Base-by-base conservation (phyloP, 2,329 filamentous ascomycete genomes). In the Talaromyces albobiverticillius region DNA sequence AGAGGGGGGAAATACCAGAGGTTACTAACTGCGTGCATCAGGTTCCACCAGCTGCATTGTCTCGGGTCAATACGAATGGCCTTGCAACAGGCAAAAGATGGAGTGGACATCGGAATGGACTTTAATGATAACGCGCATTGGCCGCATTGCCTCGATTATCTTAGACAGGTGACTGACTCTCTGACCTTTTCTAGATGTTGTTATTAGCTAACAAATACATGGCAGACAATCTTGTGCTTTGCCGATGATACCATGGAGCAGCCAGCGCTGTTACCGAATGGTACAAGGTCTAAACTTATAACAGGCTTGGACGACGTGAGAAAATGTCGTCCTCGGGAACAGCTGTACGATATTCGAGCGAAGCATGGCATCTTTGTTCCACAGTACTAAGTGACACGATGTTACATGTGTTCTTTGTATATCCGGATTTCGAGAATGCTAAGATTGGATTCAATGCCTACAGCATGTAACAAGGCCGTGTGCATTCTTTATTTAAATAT, bases 31-130 rank as follows among this genome's bases (percentile, higher is more conserved):
- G 10, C 26, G 5, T 6, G 10, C 2, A n/a, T 10, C 42, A 45
- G 42, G 42, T 45, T 45, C n/a, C 42, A 45, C 16, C 42, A 45
- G n/a, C 42, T 45, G 25, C 42, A 45, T n/a, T 45, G 42, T 13
- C 10, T 45, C 22, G 23, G 6, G 26, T 45, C 42, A 29, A 26
- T 45, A 45, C 22, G 42, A 18, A 10, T 14, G 7, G 42, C 42
- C 7, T 29, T 45, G 16, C 42, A 45, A 18, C 42, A 45, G 25
- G 6, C 42, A 7, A 45, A 23, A 45, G 42, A 45, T 16, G 42
- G 42, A 6, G 5, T 8, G 10, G 42, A 45, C 16, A 45, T 45
- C 25, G 42, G 42, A 4, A 29, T 29, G 11, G 42, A 45, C 42
- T 29, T 26, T n/a, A 7, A 29, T 9, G 42, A 45, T 45, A 45